Evolutionary conservation across 1,284 basidiomycete species (phyloP), one percentile per base, ranked within the genome.

Genomic region (Wallemia mellicola): DNA sequence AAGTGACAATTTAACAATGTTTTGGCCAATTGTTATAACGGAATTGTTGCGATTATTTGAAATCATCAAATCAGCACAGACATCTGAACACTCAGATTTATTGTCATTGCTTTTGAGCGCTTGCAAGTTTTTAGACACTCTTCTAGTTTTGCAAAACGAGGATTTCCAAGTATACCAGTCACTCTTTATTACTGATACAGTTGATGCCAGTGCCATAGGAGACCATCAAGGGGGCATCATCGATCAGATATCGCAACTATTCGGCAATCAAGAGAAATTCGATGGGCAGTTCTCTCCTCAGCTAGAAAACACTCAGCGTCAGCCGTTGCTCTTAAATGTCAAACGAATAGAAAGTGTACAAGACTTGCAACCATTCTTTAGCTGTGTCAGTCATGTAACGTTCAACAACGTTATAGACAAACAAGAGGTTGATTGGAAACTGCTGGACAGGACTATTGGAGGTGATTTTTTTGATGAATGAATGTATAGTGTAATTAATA

Each of bases 161-260:
- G 94, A 98, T 67, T 99, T 98, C 71, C 94, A 98, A 71, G 84
- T 95, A 64, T 86, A 98, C 69, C 89, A 99, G 74, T 99, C 94
- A 92, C 84, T 95, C 65, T 98, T 98, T 67, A 80, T 96, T 60
- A 94, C 89, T 0, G 94, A 99, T 69, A 96, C 92, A 0, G 85
- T 91, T 2, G 94, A 98, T 66, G 89, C 91, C 0, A 30, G 28
- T 30, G 28, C 28, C 9, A 30, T 55, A 89, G 83, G 78, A 72
- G 73, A 56, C 82, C 91, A 1, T 82, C n/a, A n/a, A n/a, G n/a
- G 86, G 63, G 83, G 87, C 1, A 79, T 96, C 71, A 77, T 96
- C 68, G 92, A 98, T 68, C 81, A 83, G 56, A 7, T 30, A 73
- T 96, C 0, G 80, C 86, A n/a, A 85, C 89, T 64, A 78, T 86